Evolutionary conservation across 2,329 filamentous ascomycete genomes (phyloP).

Genomic region (Cercospora berteroae): DNA sequence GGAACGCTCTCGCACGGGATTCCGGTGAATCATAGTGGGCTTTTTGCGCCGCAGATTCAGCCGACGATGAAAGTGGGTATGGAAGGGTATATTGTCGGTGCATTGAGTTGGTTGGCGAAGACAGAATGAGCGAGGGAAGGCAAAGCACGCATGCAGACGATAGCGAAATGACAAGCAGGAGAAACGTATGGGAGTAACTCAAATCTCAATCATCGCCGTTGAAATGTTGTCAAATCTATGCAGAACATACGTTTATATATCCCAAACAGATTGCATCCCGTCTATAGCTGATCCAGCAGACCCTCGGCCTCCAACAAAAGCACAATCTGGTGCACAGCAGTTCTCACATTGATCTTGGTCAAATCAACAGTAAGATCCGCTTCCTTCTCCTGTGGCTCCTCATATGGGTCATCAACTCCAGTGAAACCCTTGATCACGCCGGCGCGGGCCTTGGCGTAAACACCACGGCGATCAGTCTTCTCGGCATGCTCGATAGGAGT

Average conservation of each 20-base stretch:
- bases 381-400: slow-evolving; percentile 76
- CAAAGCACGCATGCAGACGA: background rate
- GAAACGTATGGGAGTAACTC: background rate
- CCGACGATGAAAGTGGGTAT: slow-evolving; percentile 56
- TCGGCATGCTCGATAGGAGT: slow-evolving; percentile 90
- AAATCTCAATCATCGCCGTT: background rate
- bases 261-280: background rate
- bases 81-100: slow-evolving; percentile 40
- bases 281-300: slow-evolving; percentile 67
- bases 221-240: background rate
- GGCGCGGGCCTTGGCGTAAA: slow-evolving; percentile 77
- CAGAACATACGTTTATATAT: background rate
- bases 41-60: slow-evolving; percentile 59
- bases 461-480: slow-evolving; percentile 89
- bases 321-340: slow-evolving; percentile 94
- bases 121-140: background rate
- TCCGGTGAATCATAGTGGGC: slow-evolving; percentile 59
- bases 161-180: background rate
- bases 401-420: slow-evolving; percentile 95
- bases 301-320: slow-evolving; percentile 87
- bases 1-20: slow-evolving; percentile 50
- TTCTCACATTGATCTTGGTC: slow-evolving; percentile 83
- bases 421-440: slow-evolving; percentile 98
- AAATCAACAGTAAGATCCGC: slow-evolving; percentile 81
- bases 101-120: slow-evolving; percentile 37